Evolutionary conservation across 2,329 filamentous ascomycete genomes (phyloP).

Genomic region (Fusarium marasasianum): DNA sequence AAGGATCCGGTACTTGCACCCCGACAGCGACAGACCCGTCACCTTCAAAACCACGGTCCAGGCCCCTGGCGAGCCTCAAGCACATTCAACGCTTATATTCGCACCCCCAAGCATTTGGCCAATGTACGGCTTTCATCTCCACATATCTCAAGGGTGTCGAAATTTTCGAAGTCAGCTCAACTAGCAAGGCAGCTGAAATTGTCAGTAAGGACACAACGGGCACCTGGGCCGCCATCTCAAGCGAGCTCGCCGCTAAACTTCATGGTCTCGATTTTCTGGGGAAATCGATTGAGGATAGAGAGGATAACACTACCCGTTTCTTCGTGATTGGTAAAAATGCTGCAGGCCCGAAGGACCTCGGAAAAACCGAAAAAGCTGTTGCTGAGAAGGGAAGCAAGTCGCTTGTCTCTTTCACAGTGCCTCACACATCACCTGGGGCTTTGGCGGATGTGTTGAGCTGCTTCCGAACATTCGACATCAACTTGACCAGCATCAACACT

Average conservation of each 20-base stretch:
- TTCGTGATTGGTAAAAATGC: constrained; percentile 66
- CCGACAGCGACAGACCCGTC: constrained; percentile 58
- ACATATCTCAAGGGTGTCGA: constrained; percentile 77
- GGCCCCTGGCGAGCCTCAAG: constrained; percentile 61
- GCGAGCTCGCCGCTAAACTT: constrained; percentile 74
- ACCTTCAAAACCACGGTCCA: constrained; percentile 55
- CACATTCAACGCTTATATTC: constrained; percentile 84
- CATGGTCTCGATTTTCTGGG: constrained; percentile 76
- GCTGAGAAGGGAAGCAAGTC: constrained; percentile 65
- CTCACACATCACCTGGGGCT: constrained; percentile 81
- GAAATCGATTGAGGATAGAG: constrained; percentile 74
- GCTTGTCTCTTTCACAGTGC: constrained; percentile 83
- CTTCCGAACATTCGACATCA: constrained; percentile 77
- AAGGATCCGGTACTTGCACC: constrained; percentile 58
- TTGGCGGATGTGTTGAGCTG: constrained; percentile 82
- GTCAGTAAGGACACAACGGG: constrained; percentile 68
- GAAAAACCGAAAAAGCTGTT: constrained; percentile 40
- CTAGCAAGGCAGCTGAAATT: constrained; percentile 84
- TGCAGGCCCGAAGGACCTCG: constrained; percentile 38
- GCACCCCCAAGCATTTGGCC: constrained; percentile 94
- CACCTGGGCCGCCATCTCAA: constrained; percentile 80
- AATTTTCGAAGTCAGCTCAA: constrained; percentile 84
- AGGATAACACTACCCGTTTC: constrained; percentile 83
- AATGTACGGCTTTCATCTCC: constrained; percentile 81
- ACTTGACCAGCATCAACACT: constrained; percentile 91